Base-by-base conservation (phyloP, 2,329 filamentous ascomycete species). In the Fusarium newnesense region DNA sequence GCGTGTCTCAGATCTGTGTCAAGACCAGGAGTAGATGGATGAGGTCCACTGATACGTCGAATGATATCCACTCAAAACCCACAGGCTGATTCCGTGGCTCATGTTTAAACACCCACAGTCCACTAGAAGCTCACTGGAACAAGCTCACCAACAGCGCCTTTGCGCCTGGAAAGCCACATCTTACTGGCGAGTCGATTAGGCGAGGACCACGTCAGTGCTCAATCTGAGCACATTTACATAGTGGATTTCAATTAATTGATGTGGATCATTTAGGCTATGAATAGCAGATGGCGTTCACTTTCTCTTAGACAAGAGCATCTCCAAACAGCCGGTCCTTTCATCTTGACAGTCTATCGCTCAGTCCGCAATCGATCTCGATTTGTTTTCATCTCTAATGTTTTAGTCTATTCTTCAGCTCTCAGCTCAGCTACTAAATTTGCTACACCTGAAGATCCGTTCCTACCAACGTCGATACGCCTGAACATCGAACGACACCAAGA, bases 1-100 rank as follows among this genome's bases (percentile, higher is more conserved):
- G 67, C 71, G 69, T 75, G 83, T 85, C 82, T 85, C 83, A 84
- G 81, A 83, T 84, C 78, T 84, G 84, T 85, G 80, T 79, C 83
- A 85, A 81, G 76, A 77, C 67, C 64, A 65, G 73, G 75, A 64
- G 50, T 26, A 44, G 18, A 36, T 46, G 44, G 28, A 57, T 40
- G 30, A 37, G 49, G 54, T n/a, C 68, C 60, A 74, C 54, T 59
- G 57, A 53, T 57, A 60, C 53, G 60, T 56, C 50, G 32, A 58
- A 28, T 19, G 13, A 36, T 42, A 24, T 53, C 70, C 73, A 72
- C 67, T 73, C 34, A 60, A 61, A 52, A 53, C 58, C 60, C 59
- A 63, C 65, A 43, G 34, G 12, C 62, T 61, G 62, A 54, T 42
- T 54, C 56, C 26, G 57, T 69, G 50, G 65, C 67, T 64, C 44